These are phyloP conservation scores for Fusarium sambucinum DNA, from an alignment of 2,329 filamentous ascomycete genomes.

Conservation along the genomic window DNA sequence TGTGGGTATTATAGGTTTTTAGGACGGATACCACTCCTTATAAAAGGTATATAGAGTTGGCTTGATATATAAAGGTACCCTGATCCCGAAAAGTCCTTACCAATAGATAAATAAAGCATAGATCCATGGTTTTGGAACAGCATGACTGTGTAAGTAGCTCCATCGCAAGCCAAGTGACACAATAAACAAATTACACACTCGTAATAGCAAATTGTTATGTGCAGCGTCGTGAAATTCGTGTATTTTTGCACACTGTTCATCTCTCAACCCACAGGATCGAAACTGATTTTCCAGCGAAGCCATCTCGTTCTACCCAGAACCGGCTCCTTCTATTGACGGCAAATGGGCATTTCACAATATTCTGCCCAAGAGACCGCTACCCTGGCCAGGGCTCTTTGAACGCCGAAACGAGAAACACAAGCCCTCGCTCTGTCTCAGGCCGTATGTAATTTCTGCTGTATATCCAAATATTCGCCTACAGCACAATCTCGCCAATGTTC, in stretches of 20 bases:
- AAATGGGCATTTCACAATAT: constrained; percentile 72
- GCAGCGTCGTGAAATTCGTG: constrained; percentile 21
- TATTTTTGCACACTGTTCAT: constrained; percentile 38
- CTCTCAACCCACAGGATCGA: constrained; percentile 30
- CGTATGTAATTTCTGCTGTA: constrained; percentile 15
- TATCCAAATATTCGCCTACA: constrained; percentile 57
- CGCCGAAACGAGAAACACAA: constrained; percentile 11
- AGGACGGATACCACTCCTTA: constrained; percentile 17
- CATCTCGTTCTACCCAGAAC: constrained; percentile 11
- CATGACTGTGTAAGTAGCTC: background rate
- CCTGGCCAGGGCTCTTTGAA: constrained; percentile 38
- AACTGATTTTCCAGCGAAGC: constrained; percentile 15
- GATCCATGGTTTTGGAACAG: background rate
- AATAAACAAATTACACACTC: background rate
- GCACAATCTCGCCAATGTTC: constrained; percentile 78
- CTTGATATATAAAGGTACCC: background rate
- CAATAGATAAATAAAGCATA: background rate
- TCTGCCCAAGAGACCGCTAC: constrained; percentile 59
- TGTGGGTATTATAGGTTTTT: constrained; percentile 1
- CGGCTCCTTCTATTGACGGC: constrained; percentile 19
- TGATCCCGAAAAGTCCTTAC: background rate
- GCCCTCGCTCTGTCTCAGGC: background rate
- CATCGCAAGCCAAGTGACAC: background rate
- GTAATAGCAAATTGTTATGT: background rate
- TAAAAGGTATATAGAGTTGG: background rate